Conservation (phyloP, 495 filamentous ascomycete species). For the Aspergillus saccharolyticus region DNA sequence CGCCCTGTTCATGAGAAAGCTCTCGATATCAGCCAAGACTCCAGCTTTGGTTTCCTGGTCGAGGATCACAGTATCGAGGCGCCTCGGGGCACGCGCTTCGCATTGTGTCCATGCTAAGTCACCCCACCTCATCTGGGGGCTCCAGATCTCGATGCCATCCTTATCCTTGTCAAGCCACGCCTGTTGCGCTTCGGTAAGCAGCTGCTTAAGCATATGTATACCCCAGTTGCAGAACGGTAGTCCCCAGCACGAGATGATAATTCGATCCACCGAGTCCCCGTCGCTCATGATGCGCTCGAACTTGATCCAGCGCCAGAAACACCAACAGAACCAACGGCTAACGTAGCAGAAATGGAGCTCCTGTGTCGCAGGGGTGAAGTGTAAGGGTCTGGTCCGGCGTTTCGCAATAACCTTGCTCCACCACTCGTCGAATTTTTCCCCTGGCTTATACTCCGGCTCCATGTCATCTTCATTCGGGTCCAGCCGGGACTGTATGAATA, state of each 20-base stretch:
- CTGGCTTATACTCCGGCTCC: conserved; percentile 27
- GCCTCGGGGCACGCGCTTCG: conserved; percentile 62
- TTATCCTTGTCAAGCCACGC: conserved; percentile 54
- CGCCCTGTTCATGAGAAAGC: conserved; percentile 66
- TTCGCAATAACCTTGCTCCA: conserved; percentile 39
- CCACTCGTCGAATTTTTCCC: conserved; percentile 36
- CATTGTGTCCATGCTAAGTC: conserved; percentile 63
- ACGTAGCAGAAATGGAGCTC: conserved; percentile 63
- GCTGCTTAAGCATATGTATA: conserved; percentile 57
- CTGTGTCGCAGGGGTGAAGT: conserved; percentile 60
- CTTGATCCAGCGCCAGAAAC: neutral
- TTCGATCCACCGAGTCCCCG: conserved; percentile 45
- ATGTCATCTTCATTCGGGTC: conserved; percentile 37
- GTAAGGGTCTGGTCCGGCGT: conserved; percentile 53
- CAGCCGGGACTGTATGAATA: conserved; percentile 36
- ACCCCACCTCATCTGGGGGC: conserved; percentile 41
- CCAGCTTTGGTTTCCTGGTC: conserved; percentile 67
- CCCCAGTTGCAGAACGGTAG: conserved; percentile 33
- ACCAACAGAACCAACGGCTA: conserved; percentile 41
- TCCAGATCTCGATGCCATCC: conserved; percentile 61
- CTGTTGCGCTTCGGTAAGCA: conserved; percentile 59
- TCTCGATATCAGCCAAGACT: conserved; percentile 79
- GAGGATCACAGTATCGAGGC: conserved; percentile 78
- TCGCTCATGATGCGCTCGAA: conserved; percentile 44
- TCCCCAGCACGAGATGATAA: conserved; percentile 62